Evolutionary conservation across 148 eudicot genomes (phyloP), one percentile per base, ranked within the genome.

Genomic region (Rhododendron ovatum): DNA sequence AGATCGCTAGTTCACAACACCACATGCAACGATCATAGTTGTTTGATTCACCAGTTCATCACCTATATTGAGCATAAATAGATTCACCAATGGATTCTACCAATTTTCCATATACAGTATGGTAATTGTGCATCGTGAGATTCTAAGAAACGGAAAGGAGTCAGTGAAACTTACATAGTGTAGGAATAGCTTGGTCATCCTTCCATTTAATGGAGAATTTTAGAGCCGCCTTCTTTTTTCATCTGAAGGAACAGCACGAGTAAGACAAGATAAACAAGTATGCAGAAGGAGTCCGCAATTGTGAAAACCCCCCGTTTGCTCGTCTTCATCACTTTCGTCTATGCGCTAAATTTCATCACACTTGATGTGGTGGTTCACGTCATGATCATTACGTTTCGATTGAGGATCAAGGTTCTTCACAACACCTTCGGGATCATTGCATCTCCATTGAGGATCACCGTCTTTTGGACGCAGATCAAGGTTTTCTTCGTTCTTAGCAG

Each of bases 231-330:
- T 90, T 85, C 90, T 95, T 91, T 91, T 92, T 39, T 91, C 94
- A 57, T 87, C 90, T 33, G 88, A 86, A 43, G 88, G 86, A 82
- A 79, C 87, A 65, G 85, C 88, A 61, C 92, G 69, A 80, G 87
- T 90, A 28, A 92, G 91, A 91, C 97, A 93, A 79, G 99, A 96
- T 90, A 95, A 89, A 74, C 95, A 90, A 26, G 93, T 81, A 85
- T 92, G 94, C 14, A 87, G 86, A 82, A 87, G 82, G 85, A 87
- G 86, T 14, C 93, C 89, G 53, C 93, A 91, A 51, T 87, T 87
- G 51, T 87, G 90, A 69, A 89, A 24, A 13, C 28, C 84, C 20
- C 84, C 84, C 4, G 87, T 85, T 59, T 90, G 90, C 48, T 84
- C 82, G 41, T 85, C 90, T 67, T 85, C 71, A 2, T 65, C 87